phyloP scores from a whole-genome alignment of 1,284 basidiomycete species.

The Thelephora terrestris region DNA sequence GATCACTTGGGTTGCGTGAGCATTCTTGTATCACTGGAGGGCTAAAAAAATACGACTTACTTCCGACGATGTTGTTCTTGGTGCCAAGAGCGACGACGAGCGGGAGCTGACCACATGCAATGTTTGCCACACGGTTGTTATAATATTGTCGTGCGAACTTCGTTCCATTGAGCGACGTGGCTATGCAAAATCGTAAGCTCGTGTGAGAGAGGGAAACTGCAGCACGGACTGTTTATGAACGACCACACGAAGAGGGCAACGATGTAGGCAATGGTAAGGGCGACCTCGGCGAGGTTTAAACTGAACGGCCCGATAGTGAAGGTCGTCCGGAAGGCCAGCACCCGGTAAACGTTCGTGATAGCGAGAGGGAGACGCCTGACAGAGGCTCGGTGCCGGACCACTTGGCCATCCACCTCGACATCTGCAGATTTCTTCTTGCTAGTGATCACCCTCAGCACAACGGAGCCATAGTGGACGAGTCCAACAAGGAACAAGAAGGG shows the following conservation, averaged over 20 bases:
- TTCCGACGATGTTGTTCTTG: conserved; percentile 53
- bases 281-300: conserved; percentile 37
- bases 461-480: conserved; percentile 25
- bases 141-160: conserved; percentile 31
- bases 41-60: conserved; percentile 26
- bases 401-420: conserved; percentile 15
- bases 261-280: conserved; percentile 35
- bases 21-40: not conserved
- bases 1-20: conserved; percentile 26
- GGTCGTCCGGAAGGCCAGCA: conserved; percentile 40
- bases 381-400: conserved; percentile 10
- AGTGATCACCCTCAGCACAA: conserved; percentile 15
- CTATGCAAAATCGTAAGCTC: conserved; percentile 16
- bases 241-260: conserved; percentile 36
- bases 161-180: conserved; percentile 24
- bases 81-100: conserved; percentile 54
- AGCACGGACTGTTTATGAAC: conserved; percentile 36
- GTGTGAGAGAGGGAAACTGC: not conserved
- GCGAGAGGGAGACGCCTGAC: conserved; percentile 27
- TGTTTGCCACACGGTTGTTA: conserved; percentile 36
- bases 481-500: conserved; percentile 32
- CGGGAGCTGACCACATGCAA: conserved; percentile 47
- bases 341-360: conserved; percentile 32
- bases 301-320: conserved; percentile 34
- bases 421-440: conserved; percentile 5